Evolutionary conservation across 1,284 basidiomycete species (phyloP).

Genomic region (Microbotryum intermedium): DNA sequence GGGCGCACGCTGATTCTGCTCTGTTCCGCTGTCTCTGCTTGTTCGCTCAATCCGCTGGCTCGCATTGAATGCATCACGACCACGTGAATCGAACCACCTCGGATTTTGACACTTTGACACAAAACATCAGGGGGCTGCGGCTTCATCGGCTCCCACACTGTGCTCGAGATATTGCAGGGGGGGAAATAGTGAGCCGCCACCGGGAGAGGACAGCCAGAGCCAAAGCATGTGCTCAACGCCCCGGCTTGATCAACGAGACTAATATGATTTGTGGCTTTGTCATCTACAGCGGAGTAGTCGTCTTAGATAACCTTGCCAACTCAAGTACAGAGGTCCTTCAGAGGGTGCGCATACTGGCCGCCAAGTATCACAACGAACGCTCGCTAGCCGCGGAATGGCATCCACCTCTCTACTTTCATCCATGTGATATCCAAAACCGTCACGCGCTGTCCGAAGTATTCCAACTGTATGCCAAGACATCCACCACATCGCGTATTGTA

Average conservation of each 20-base stretch:
- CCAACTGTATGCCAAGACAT: constrained; percentile 1
- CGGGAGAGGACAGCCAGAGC: background rate
- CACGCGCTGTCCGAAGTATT: background rate
- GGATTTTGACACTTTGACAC: no score
- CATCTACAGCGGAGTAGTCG: constrained; percentile 4
- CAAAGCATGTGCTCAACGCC: no score
- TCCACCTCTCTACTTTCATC: constrained; percentile 14
- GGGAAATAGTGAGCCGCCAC: constrained; percentile 3
- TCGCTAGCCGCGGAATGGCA: background rate
- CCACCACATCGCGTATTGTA: constrained; percentile 5
- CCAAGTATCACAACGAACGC: background rate
- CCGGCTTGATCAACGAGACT: no score
- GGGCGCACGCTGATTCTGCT: background rate
- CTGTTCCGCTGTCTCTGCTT: background rate
- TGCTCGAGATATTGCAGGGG: constrained; percentile 11
- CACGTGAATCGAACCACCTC: no score
- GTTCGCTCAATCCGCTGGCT: no score
- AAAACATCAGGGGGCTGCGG: constrained; percentile 1
- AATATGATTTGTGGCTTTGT: background rate
- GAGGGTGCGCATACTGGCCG: constrained; percentile 10
- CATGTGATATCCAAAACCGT: constrained; percentile 2
- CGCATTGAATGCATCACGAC: no score
- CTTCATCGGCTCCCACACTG: constrained; percentile 14
- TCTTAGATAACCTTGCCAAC: constrained; percentile 10
- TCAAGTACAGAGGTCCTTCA: constrained; percentile 8